phyloP scores from a whole-genome alignment of 306 rosid genomes.

The Leucaena leucocephala region DNA sequence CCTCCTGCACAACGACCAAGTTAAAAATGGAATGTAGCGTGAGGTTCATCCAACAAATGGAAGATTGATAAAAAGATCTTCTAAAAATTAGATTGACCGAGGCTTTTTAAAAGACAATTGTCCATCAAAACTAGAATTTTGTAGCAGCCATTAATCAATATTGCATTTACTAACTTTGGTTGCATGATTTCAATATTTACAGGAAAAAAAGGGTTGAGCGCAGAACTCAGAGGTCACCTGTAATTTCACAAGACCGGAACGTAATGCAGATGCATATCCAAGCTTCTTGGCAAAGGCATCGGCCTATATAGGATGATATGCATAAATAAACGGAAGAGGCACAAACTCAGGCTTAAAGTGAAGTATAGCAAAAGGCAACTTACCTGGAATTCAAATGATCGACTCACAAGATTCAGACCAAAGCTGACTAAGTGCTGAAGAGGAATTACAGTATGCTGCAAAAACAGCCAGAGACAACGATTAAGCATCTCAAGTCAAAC shows the following conservation, averaged over 20 bases:
- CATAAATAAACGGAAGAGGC: neutral
- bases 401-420: slow-evolving; percentile 90
- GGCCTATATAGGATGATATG: slow-evolving; percentile 57
- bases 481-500: slow-evolving; percentile 12
- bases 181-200: too few species aligned
- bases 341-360: slow-evolving; percentile 9
- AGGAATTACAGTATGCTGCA: slow-evolving; percentile 92
- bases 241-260: slow-evolving; percentile 79
- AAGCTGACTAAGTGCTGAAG: slow-evolving; percentile 89
- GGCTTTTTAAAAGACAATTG: too few species aligned
- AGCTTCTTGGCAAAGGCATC: slow-evolving; percentile 87
- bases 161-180: too few species aligned
- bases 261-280: slow-evolving; percentile 69
- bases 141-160: too few species aligned
- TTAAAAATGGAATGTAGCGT: neutral
- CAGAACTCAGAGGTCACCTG: slow-evolving; percentile 54
- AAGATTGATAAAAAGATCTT: too few species aligned
- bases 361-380: slow-evolving; percentile 12
- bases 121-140: too few species aligned
- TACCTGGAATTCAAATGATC: slow-evolving; percentile 95
- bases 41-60: too few species aligned
- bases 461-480: slow-evolving; percentile 33
- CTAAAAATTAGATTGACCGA: too few species aligned
- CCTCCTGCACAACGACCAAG: slow-evolving; percentile 62
- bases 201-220: neutral